These are phyloP conservation scores for Pseudozyma sp. DNA, from an alignment of 1,284 basidiomycete species.

Conservation along the genomic window DNA sequence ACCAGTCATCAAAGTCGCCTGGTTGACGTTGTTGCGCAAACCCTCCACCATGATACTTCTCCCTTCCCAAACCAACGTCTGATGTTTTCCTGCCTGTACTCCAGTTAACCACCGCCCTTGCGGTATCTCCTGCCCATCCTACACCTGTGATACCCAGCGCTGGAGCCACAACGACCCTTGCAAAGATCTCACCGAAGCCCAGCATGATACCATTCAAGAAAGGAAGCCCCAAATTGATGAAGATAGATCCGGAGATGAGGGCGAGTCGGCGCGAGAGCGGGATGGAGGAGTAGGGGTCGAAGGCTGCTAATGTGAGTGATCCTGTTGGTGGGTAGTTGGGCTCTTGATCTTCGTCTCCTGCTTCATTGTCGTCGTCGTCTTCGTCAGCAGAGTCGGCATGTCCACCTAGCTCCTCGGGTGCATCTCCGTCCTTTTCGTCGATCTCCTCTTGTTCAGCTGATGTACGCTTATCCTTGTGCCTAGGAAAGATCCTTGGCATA, in stretches of 20 bases:
- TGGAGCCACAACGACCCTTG: constrained; percentile 80
- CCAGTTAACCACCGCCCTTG: constrained; percentile 40
- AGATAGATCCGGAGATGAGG: constrained; percentile 79
- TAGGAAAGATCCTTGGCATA: constrained; percentile 53
- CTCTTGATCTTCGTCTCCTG: constrained; percentile 10
- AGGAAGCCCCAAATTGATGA: constrained; percentile 90
- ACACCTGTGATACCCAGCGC: constrained; percentile 54
- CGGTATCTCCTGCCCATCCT: constrained; percentile 40
- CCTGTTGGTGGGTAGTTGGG: constrained; percentile 54
- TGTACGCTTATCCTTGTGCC: constrained; percentile 40
- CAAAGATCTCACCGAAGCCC: constrained; percentile 97
- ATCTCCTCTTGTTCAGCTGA: constrained; percentile 16
- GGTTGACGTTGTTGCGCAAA: constrained; percentile 15
- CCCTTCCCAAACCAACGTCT: background rate
- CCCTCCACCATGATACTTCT: constrained; percentile 7
- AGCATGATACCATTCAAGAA: constrained; percentile 99
- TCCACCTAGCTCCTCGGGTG: constrained; percentile 12
- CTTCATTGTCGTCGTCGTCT: constrained; percentile 7
- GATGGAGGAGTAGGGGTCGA: constrained; percentile 52
- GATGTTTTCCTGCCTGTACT: constrained; percentile 13
- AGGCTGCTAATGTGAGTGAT: constrained; percentile 59
- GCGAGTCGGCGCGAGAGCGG: constrained; percentile 43
- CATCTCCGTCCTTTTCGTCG: constrained; percentile 34
- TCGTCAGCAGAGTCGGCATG: constrained; percentile 14
- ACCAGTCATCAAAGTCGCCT: constrained; percentile 42